These are phyloP conservation scores for Hydnomerulius pinastri DNA, from an alignment of 768 basidiomycete genomes.

Conservation along the genomic window DNA sequence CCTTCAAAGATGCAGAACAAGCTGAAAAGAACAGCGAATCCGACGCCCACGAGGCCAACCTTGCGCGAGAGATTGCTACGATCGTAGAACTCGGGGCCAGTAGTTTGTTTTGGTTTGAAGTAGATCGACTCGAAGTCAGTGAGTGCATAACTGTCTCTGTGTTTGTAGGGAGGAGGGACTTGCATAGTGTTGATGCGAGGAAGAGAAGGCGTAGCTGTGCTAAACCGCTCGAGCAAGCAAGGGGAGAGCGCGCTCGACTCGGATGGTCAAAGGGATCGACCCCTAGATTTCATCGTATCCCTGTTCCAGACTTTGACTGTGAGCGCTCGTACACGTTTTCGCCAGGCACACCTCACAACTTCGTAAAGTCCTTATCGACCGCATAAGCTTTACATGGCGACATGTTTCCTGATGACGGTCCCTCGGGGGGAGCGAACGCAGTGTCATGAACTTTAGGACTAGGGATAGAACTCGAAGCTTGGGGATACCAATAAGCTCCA, in stretches of 20 bases:
- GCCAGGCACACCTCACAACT: too few relatives aligned
- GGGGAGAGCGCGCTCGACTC: background rate
- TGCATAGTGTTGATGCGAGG: slow-evolving; percentile 8
- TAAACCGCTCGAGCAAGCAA: background rate
- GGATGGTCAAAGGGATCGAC: background rate
- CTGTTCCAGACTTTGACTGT: background rate
- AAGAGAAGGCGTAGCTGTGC: background rate
- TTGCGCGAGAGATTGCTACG: slow-evolving; percentile 25
- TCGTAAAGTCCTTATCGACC: too few relatives aligned
- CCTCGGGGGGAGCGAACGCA: too few relatives aligned
- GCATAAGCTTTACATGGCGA: too few relatives aligned
- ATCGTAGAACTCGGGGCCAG: slow-evolving; percentile 30
- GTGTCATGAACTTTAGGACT: too few relatives aligned
- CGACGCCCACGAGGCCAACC: slow-evolving; percentile 26
- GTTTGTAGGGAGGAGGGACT: background rate
- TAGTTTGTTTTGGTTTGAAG: slow-evolving; percentile 20
- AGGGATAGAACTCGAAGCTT: too few relatives aligned
- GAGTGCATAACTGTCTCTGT: slow-evolving; percentile 10
- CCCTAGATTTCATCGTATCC: slow-evolving; percentile 8
- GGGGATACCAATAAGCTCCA: too few relatives aligned
- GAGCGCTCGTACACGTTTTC: background rate
- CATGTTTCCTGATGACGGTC: too few relatives aligned
- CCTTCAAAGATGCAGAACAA: slow-evolving; percentile 25
- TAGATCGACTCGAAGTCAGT: slow-evolving; percentile 24
- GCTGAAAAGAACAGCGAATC: slow-evolving; percentile 22